Evolutionary conservation across 805 yeast species (phyloP).

Genomic region (Middelhovenomyces tepae): DNA sequence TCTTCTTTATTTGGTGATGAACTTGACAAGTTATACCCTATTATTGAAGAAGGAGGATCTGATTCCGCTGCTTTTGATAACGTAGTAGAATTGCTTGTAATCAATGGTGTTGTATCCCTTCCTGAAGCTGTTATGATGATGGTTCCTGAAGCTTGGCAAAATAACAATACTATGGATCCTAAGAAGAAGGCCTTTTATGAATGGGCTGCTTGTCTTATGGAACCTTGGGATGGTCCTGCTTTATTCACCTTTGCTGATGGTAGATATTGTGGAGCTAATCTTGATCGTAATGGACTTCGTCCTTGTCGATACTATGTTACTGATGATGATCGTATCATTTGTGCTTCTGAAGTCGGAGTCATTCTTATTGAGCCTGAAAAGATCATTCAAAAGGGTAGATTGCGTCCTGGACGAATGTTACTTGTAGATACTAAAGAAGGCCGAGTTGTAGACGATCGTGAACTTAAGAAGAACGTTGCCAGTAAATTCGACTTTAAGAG

Average conservation of each 20-base stretch:
- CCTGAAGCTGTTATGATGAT: conserved; percentile 97
- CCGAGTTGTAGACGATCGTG: conserved; percentile 85
- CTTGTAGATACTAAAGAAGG: conserved; percentile 92
- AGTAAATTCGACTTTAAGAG: conserved; percentile 83
- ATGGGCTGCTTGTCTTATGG: conserved; percentile 99
- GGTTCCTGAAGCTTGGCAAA: conserved; percentile 98
- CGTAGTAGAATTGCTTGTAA: conserved; percentile 82
- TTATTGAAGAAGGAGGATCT: conserved; percentile 97
- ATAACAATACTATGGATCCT: conserved; percentile 76
- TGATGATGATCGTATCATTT: conserved; percentile 87
- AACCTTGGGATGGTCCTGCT: conserved; percentile 99
- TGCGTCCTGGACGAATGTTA: conserved; percentile 94
- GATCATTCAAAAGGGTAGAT: conserved; percentile 82
- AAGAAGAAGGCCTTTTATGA: conserved; percentile 91
- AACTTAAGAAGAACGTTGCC: conserved; percentile 72
- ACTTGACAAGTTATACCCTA: conserved; percentile 82
- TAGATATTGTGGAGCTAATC: conserved; percentile 95
- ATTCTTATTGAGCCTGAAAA: conserved; percentile 77
- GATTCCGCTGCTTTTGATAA: conserved; percentile 98
- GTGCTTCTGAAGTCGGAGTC: conserved; percentile 98
- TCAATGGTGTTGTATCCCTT: conserved; percentile 82
- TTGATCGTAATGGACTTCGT: conserved; percentile 94
- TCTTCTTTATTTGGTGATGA: conserved; percentile 84
- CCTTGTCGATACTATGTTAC: conserved; percentile 97
- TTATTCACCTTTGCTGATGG: conserved; percentile 95